phyloP scores from a whole-genome alignment of 2,329 filamentous ascomycete genomes.

The Lecanicillium sp. region DNA sequence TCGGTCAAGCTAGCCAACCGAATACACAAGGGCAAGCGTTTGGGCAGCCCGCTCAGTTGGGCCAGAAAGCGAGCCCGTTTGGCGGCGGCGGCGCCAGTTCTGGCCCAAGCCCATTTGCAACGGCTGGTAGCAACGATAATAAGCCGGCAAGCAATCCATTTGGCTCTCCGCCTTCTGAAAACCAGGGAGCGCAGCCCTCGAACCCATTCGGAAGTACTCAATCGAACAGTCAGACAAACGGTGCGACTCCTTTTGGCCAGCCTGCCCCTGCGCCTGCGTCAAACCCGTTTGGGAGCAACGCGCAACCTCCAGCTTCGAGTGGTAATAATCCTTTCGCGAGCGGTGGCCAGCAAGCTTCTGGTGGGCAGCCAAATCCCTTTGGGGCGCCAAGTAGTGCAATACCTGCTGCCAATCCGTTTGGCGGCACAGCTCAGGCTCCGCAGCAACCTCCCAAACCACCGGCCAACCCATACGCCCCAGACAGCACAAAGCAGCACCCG shows the following conservation, averaged over 20 bases:
- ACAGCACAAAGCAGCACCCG: slow-evolving; percentile 36
- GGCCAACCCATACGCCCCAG: slow-evolving; percentile 33
- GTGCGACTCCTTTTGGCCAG: slow-evolving; percentile 3
- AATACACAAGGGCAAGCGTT: slow-evolving; percentile 19
- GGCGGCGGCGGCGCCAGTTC: slow-evolving; percentile 10
- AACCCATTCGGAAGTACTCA: slow-evolving; percentile 1
- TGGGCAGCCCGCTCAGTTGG: slow-evolving; percentile 29
- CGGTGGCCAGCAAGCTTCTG: slow-evolving; percentile 3
- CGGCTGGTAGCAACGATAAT: slow-evolving; percentile 3
- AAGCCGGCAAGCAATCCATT: slow-evolving; percentile 1
- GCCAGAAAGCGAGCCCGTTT: slow-evolving; percentile 25
- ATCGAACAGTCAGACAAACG: not conserved
- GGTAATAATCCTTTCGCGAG: not conserved
- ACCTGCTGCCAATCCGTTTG: slow-evolving; percentile 17
- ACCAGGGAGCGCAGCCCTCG: slow-evolving; percentile 1
- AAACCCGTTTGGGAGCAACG: slow-evolving; percentile 16
- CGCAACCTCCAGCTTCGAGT: not conserved
- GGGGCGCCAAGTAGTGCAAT: not conserved
- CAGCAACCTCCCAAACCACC: slow-evolving; percentile 11
- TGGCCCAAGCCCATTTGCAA: slow-evolving; percentile 11
- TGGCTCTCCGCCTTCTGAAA: not conserved
- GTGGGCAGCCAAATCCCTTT: slow-evolving; percentile 4
- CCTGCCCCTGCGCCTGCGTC: slow-evolving; percentile 6
- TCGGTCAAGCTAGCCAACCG: slow-evolving; percentile 29
- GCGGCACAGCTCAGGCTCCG: slow-evolving; percentile 6